These are phyloP conservation scores for Ophiosphaerella narmari DNA, from an alignment of 2,329 filamentous ascomycete species.

Conservation along the genomic window DNA sequence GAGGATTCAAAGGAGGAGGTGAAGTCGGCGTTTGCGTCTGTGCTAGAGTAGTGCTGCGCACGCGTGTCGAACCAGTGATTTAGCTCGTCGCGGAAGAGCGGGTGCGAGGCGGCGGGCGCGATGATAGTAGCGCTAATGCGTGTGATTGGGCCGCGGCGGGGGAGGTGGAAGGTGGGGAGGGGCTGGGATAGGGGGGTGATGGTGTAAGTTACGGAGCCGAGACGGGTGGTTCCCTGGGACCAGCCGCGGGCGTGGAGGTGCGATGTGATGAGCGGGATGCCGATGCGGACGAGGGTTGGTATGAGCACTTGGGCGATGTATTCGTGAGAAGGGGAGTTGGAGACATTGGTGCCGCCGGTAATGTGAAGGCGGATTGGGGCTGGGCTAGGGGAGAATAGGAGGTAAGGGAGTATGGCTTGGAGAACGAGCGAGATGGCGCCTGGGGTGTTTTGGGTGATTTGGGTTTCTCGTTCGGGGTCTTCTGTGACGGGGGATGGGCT, in stretches of 20 bases:
- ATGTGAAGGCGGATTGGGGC: slow-evolving; percentile 49
- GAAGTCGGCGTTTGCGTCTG: slow-evolving; percentile 9
- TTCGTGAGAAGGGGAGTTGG: slow-evolving; percentile 59
- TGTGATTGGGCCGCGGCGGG: slow-evolving; percentile 27
- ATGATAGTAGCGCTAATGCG: slow-evolving; percentile 46
- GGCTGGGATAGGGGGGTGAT: slow-evolving; percentile 48
- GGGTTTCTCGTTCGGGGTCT: slow-evolving; percentile 32
- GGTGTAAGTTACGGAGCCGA: slow-evolving; percentile 57
- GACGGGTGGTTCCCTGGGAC: slow-evolving; percentile 51
- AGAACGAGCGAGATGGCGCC: slow-evolving; percentile 62
- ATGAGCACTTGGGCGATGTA: slow-evolving; percentile 61
- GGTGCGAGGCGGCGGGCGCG: slow-evolving; percentile 41
- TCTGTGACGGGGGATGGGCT: background rate
- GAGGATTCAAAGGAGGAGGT: slow-evolving; percentile 49
- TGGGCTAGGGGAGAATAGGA: slow-evolving; percentile 50
- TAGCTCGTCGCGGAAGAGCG: slow-evolving; percentile 32
- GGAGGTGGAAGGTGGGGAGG: slow-evolving; percentile 46
- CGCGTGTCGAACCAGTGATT: slow-evolving; percentile 28
- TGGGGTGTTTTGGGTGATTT: slow-evolving; percentile 46
- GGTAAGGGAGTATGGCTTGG: slow-evolving; percentile 63
- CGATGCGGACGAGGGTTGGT: slow-evolving; percentile 57
- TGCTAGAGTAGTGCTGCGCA: slow-evolving; percentile 19
- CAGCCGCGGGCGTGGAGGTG: slow-evolving; percentile 58
- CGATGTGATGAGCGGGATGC: slow-evolving; percentile 53
- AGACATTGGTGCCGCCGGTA: slow-evolving; percentile 63